These are phyloP conservation scores for Coemansia pectinata DNA, from an alignment of 192 early-diverging fungal species.

Conservation along the genomic window DNA sequence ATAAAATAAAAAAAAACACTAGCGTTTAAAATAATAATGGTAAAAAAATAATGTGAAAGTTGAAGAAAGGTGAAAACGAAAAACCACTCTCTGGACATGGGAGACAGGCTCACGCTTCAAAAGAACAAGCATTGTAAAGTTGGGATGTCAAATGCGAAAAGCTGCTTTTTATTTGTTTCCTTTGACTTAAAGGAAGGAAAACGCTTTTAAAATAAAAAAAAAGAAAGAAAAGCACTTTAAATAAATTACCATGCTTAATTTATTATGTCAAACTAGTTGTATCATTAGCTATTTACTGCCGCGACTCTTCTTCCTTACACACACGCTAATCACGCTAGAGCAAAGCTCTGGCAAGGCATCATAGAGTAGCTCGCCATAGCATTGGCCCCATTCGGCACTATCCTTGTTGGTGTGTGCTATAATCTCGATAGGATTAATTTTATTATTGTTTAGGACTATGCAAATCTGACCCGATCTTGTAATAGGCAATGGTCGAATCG, in stretches of 20 bases:
- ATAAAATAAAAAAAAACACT: not conserved
- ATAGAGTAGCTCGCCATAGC: no score
- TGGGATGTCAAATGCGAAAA: no score
- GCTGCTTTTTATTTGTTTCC: no score
- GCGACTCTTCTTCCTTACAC: no score
- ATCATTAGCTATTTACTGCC: no score
- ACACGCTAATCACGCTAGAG: no score
- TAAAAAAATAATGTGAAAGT: no score
- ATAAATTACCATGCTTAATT: not conserved
- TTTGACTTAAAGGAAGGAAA: not conserved
- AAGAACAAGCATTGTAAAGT: no score
- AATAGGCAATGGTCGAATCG: slow-evolving; percentile 36
- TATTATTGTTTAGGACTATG: not conserved
- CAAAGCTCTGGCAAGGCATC: no score
- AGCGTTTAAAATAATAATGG: not conserved
- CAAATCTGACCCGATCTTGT: slow-evolving; percentile 14
- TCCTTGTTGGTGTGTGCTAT: not conserved
- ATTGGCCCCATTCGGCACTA: not conserved
- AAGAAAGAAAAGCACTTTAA: not conserved
- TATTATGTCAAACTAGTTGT: not conserved
- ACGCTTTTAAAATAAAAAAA: not conserved
- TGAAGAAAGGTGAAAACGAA: no score
- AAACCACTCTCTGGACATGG: no score
- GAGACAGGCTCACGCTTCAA: no score
- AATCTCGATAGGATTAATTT: not conserved